Evolutionary conservation across 2,329 filamentous ascomycete species (phyloP).

Genomic region (Botrytis sinoallii): DNA sequence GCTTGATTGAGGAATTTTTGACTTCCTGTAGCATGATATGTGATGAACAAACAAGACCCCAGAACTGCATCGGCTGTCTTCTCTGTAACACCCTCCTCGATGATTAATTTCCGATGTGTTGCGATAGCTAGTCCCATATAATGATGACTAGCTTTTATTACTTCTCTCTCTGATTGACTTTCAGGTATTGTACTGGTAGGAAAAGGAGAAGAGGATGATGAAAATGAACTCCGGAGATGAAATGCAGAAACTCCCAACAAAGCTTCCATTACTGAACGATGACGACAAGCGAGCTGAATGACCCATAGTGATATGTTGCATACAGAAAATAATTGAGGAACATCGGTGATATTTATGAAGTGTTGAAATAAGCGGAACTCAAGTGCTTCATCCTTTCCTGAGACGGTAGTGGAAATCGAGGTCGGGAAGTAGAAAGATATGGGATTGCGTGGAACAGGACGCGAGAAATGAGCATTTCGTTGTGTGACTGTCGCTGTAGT

Average conservation of each 20-base stretch:
- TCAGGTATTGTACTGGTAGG: neutral
- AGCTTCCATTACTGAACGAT: conserved; percentile 11
- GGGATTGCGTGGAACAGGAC: neutral
- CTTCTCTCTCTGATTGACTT: neutral
- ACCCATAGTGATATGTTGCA: neutral
- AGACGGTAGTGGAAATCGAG: neutral
- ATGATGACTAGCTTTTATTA: conserved; percentile 1
- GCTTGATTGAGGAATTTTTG: neutral
- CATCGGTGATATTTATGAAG: neutral
- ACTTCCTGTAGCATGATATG: neutral
- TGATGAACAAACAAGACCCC: conserved; percentile 5
- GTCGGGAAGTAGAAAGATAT: neutral
- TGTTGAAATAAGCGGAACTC: conserved; percentile 12
- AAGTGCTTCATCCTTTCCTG: neutral
- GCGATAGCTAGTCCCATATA: conserved; percentile 6
- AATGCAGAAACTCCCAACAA: neutral
- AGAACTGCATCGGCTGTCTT: conserved; percentile 4
- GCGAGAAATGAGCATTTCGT: neutral
- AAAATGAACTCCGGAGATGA: neutral
- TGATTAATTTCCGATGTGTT: neutral
- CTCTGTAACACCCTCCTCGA: neutral
- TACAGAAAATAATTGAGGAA: neutral
- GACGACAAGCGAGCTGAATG: neutral
- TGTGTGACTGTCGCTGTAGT: neutral
- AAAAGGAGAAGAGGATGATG: neutral